Base-by-base conservation (phyloP, 148 eudicot species). In the Heliosperma pusillum region DNA sequence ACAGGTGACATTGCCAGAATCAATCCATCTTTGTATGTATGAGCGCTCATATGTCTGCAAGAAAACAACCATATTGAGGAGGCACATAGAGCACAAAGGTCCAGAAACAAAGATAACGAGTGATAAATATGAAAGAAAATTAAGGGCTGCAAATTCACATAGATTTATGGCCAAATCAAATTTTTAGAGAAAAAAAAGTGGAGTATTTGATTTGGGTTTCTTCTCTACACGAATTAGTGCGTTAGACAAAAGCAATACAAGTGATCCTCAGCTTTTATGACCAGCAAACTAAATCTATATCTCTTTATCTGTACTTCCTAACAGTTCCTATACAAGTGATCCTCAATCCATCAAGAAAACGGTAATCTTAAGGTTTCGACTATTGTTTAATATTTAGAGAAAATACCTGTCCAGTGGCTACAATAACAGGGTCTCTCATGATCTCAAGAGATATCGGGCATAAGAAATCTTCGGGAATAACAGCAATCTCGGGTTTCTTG, bases 391-490 rank as follows among this genome's bases (percentile, higher is more conserved):
- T 33, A 26, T 36, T 11, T 19, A 20, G 9, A 66, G 57, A 71
- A 29, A 50, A 55, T 85, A 93, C 97, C 98, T 93, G 98, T 66
- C 98, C 98, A 8, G 98, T 90, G 20, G 98, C 88, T 58, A 89
- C 92, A 82, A 90, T 87, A 53, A 91, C 94, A 24, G 98, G 98
- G 83, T 93, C 98, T 80, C 92, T 87, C 97, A 91, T 93, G n/a
- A 93, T 86, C 72, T 93, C 97, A 52, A 91, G 91, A 58, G 98
- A 93, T 65, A 93, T 89, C 24, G 98, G 94, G 70, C 98, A 93
- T 52, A 83, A 92, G 56, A 85, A 91, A 77, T 93, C 98, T 84
- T 82, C 90, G 36, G 98, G 98, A 69, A 93, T 81, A n/a, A 79
- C 52, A 55, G 86, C 85, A 78, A 86, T 73, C 58, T 89, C 91